Base-by-base conservation (phyloP, 2,329 filamentous ascomycete species). In the Penicillium thymicola region DNA sequence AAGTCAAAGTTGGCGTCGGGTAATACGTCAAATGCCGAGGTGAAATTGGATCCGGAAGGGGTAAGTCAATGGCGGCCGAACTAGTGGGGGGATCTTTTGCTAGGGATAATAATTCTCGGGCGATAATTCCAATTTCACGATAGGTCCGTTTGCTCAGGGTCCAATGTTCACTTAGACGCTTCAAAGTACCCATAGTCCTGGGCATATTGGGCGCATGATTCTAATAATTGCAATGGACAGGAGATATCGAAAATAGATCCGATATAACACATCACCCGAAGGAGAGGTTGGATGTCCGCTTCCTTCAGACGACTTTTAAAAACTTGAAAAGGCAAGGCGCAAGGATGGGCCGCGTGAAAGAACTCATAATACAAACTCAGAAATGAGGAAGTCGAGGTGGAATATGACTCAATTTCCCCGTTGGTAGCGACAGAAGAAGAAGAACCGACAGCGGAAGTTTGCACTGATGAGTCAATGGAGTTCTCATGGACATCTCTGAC, bases 81-180 rank as follows among this genome's bases (percentile, higher is more conserved):
- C 18, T 13, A n/a, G 11, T 21, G 2, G 47, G 41, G 5, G 21
- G 18, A 13, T 55, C 36, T 3, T 46, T 55, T 21, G 42, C 9
- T 3, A 55, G 41, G 16, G 50, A 58, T 28, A 70, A 54, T 18
- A 68, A 68, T 42, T 75, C 67, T 21, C 70, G 67, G 0, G 75
- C 74, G 32, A 78, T 72, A 1, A 65, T 70, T 32, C 75, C 74
- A 3, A 78, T 68, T 52, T 78, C 75, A 30, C 59, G 58, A 6
- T 77, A 67, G 21, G 71, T 75, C 37, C 65, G 65, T 34, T 11
- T 64, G 0, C 70, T 70, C 25, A 72, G 64, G 0, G 70, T 64
- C 75, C 75, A 77, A 11, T 72, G 51, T 21, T 68, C 65, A 5
- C 69, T 71, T 38, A 77, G 48, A 0, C 67, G 62, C n/a, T n/a